Conservation (phyloP, 257 asterid species). For the Solanum lycopersicoides region DNA sequence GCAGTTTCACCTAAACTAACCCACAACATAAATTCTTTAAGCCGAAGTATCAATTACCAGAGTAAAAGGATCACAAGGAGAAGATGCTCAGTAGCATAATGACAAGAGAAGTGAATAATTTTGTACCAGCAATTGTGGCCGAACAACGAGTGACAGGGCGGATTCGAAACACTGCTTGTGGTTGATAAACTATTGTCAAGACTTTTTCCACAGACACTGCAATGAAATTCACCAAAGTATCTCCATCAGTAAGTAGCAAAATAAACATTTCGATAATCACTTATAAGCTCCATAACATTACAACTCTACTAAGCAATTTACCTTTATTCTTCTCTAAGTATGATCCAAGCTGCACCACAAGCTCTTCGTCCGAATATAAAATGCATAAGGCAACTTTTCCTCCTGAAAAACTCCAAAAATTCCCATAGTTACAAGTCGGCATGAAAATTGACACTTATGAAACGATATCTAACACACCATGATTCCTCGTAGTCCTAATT, state of each 20-base stretch:
- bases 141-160: constrained; percentile 96
- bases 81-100: background rate
- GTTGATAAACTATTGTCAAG: constrained; percentile 78
- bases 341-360: constrained; percentile 58
- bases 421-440: background rate
- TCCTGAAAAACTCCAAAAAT: constrained; percentile 38
- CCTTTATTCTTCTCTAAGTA: constrained; percentile 79
- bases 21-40: background rate
- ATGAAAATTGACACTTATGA: background rate
- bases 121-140: constrained; percentile 81
- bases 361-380: constrained; percentile 83
- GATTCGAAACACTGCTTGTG: constrained; percentile 92
- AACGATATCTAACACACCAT: background rate
- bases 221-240: constrained; percentile 1
- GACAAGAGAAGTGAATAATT: background rate
- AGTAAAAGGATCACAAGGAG: background rate
- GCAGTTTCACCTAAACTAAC: background rate
- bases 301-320: background rate
- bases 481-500: background rate
- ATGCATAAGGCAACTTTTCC: constrained; percentile 84
- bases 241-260: background rate
- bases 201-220: constrained; percentile 96
- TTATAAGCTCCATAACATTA: background rate
- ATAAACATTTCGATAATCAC: background rate
- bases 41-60: background rate